Evolutionary conservation across 75 land plant species (phyloP), one percentile per base, ranked within the genome.

Genomic region (Sequoiadendron giganteum): DNA sequence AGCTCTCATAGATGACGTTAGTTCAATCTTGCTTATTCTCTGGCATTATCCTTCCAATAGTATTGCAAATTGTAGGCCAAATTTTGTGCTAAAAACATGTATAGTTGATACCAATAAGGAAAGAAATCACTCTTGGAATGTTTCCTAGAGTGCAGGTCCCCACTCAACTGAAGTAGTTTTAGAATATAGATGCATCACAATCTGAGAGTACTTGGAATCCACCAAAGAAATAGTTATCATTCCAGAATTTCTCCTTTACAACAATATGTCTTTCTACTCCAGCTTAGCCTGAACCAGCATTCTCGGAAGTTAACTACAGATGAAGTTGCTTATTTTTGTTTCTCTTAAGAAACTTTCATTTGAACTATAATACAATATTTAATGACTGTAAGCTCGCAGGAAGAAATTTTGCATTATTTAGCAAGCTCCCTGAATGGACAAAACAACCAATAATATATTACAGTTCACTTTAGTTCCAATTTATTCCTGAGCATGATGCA

Each of bases 351-450:
- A 30, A 30, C 5, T 32, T 75, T 34, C 77, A 75, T 32, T 75
- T 8, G 34, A 75, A 75, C 14, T 75, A 11, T 75, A 13, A 34
- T 34, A 75, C 38, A 34, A 75, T 34, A 11, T 2, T 14, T 32
- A 75, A 75, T 75, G 77, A 75, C 77, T 65, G 70, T 21, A 65
- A 65, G 70, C n/a, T 65, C 70, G 28, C 72, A 75, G 77, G 8
- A 1, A 75, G 77, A 36, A 34, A 34, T 75, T 75, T 75, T 34
- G 38, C 39, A 11, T 32, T 11, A 34, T 75, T 75, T 75, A 32
- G 38, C 77, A 75, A 75, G 38, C 38, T 75, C 39, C 77, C 39
- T 75, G 16, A 11, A 75, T 75, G 38, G 34, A 75, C 38, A 34
- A 75, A 34, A 75, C 76, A 58, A 58, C 70, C 28, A 65, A 65